Evolutionary conservation across 495 filamentous ascomycete genomes (phyloP).

Genomic region (Annulohypoxylon bovei): DNA sequence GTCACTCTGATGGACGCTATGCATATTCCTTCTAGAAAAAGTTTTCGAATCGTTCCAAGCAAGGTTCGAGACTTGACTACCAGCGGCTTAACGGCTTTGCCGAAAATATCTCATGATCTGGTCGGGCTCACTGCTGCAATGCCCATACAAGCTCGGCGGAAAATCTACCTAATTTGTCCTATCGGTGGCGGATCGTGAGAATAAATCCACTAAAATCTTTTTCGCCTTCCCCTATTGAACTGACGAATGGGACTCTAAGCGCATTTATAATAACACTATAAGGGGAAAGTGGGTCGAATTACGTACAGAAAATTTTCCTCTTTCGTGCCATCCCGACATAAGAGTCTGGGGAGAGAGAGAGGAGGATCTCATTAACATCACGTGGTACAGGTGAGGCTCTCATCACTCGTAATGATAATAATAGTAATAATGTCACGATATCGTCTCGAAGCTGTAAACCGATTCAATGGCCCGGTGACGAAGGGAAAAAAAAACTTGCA

Average conservation of each 20-base stretch:
- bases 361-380: constrained; percentile 10
- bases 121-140: constrained; percentile 6
- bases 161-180: constrained; percentile 16
- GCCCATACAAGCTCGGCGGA: constrained; percentile 5
- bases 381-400: constrained; percentile 26
- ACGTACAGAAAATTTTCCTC: constrained; percentile 11
- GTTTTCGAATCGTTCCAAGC: constrained; percentile 17
- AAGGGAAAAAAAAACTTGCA: not conserved
- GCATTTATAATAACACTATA: constrained; percentile 24
- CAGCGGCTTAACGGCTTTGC: constrained; percentile 22
- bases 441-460: not conserved
- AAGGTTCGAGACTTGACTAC: constrained; percentile 25
- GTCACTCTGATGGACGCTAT: not conserved
- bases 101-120: constrained; percentile 41
- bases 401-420: not conserved
- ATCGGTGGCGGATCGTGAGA: constrained; percentile 28
- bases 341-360: not conserved
- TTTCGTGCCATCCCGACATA: constrained; percentile 16
- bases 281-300: constrained; percentile 21
- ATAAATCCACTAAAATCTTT: constrained; percentile 35
- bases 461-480: not conserved
- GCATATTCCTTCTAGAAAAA: constrained; percentile 7
- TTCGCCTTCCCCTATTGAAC: constrained; percentile 13
- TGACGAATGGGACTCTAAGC: constrained; percentile 28
- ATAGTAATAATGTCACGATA: not conserved